phyloP scores from a whole-genome alignment of 2,329 filamentous ascomycete genomes.

The Apiospora aurea region DNA sequence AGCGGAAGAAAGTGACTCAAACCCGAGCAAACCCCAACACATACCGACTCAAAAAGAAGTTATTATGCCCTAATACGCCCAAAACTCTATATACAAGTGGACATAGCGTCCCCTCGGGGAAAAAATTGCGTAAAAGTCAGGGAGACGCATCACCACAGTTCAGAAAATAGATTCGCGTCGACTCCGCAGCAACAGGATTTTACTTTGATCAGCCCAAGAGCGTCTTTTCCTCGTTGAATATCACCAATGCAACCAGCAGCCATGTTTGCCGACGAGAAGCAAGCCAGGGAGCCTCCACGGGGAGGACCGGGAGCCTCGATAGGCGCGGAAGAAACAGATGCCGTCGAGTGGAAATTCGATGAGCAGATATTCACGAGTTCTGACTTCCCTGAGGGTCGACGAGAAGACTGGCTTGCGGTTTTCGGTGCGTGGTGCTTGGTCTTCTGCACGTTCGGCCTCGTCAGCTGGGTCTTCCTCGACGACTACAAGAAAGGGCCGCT shows the following conservation, averaged over 20 bases:
- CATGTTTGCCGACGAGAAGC: not conserved
- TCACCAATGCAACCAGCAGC: not conserved
- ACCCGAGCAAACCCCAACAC: too few relatives aligned
- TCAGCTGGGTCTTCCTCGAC: conserved; percentile 60
- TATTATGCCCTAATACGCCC: too few relatives aligned
- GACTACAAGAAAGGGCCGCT: conserved; percentile 61
- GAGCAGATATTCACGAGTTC: conserved; percentile 27
- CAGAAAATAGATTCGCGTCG: too few relatives aligned
- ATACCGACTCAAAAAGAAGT: too few relatives aligned
- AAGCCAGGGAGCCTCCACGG: not conserved
- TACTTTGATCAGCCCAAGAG: too few relatives aligned
- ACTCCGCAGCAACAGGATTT: too few relatives aligned
- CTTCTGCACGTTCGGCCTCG: conserved; percentile 48
- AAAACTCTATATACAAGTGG: too few relatives aligned
- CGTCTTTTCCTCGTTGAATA: too few relatives aligned
- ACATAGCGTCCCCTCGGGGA: too few relatives aligned
- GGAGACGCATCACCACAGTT: too few relatives aligned
- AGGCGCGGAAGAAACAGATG: not conserved
- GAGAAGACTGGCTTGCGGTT: conserved; percentile 64
- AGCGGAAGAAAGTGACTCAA: too few relatives aligned
- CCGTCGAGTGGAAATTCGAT: not conserved
- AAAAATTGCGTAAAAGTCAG: too few relatives aligned
- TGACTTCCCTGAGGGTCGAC: conserved; percentile 67
- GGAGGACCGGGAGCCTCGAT: not conserved
- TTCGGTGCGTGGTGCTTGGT: conserved; percentile 50